Percentiles rank a stretch among this genome's conserved stretches.
Evolutionary conservation across 176 grass and related monocot genomes (phyloP).

Genomic region (Poa pratensis): DNA sequence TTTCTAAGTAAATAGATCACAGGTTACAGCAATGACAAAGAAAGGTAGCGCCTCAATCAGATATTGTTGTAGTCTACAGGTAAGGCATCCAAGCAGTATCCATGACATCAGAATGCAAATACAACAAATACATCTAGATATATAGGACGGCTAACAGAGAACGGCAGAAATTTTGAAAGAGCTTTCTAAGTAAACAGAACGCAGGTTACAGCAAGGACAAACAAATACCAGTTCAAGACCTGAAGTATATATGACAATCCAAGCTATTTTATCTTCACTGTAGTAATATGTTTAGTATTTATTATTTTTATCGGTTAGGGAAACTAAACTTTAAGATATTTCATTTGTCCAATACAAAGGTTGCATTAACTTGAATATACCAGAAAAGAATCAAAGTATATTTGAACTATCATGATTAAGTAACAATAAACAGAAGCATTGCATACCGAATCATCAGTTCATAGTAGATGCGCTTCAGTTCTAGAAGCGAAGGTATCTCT

Average conservation of each 20-base stretch:
- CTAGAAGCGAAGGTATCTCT: conserved; percentile 79
- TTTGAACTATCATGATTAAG: background rate
- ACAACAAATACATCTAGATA: background rate
- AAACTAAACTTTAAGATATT: background rate
- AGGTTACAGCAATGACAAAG: no score
- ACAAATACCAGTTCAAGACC: background rate
- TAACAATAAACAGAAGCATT: conserved; percentile 20
- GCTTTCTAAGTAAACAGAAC: background rate
- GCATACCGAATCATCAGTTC: conserved; percentile 89
- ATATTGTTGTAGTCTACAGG: background rate
- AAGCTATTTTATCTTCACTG: background rate
- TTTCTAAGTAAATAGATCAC: no score
- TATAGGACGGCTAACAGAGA: background rate
- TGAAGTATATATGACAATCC: background rate
- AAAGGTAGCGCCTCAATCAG: background rate
- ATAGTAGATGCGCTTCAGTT: conserved; percentile 94
- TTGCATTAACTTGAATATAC: background rate
- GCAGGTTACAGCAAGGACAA: background rate
- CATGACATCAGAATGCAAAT: background rate
- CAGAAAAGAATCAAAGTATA: background rate
- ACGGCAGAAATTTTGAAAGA: background rate
- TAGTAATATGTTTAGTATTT: background rate
- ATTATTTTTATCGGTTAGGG: background rate
- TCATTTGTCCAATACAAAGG: background rate
- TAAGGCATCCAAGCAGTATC: background rate